A percentile compares a stretch with the other conserved stretches of the same genome.
These are phyloP conservation scores for Metschnikowia continentalis DNA, from an alignment of 805 yeast species.

Conservation along the genomic window DNA sequence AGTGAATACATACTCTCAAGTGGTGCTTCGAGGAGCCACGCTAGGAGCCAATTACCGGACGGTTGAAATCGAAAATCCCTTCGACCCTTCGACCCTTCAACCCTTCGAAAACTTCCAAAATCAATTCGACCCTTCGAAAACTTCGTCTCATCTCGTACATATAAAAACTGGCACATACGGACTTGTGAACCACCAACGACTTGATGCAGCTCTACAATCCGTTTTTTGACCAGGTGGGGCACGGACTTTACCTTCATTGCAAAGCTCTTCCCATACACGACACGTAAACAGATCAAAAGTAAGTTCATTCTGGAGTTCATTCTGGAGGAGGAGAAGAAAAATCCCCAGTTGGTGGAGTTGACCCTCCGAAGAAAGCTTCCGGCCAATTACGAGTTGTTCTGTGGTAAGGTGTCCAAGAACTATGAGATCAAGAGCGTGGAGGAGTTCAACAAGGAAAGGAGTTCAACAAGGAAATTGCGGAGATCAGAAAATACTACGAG, in stretches of 20 bases:
- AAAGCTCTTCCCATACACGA: slow-evolving; percentile 80
- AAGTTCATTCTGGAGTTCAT: slow-evolving; percentile 77
- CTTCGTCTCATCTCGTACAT: slow-evolving; percentile 71
- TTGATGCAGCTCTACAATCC: slow-evolving; percentile 73
- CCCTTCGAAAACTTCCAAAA: no score
- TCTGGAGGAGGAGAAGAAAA: slow-evolving; percentile 65
- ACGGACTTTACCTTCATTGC: slow-evolving; percentile 89
- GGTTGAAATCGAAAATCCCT: slow-evolving; percentile 60
- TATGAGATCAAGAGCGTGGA: slow-evolving; percentile 50
- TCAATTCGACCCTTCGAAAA: slow-evolving; percentile 75
- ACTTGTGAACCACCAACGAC: slow-evolving; percentile 79
- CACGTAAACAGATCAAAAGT: slow-evolving; percentile 79
- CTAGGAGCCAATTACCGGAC: slow-evolving; percentile 46
- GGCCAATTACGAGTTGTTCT: slow-evolving; percentile 57
- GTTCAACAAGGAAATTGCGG: no score
- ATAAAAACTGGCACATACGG: slow-evolving; percentile 68
- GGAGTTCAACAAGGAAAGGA: slow-evolving; percentile 62
- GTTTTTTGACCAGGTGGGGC: slow-evolving; percentile 77
- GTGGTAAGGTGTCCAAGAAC: slow-evolving; percentile 24
- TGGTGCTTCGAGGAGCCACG: slow-evolving; percentile 30
- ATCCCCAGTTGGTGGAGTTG: slow-evolving; percentile 74
- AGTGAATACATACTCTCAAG: slow-evolving; percentile 63
- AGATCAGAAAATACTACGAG: slow-evolving; percentile 60
- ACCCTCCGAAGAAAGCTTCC: slow-evolving; percentile 72
- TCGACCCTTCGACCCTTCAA: no score